These are phyloP conservation scores for Metschnikowia arizonensis DNA, from an alignment of 805 yeast genomes.

Conservation along the genomic window DNA sequence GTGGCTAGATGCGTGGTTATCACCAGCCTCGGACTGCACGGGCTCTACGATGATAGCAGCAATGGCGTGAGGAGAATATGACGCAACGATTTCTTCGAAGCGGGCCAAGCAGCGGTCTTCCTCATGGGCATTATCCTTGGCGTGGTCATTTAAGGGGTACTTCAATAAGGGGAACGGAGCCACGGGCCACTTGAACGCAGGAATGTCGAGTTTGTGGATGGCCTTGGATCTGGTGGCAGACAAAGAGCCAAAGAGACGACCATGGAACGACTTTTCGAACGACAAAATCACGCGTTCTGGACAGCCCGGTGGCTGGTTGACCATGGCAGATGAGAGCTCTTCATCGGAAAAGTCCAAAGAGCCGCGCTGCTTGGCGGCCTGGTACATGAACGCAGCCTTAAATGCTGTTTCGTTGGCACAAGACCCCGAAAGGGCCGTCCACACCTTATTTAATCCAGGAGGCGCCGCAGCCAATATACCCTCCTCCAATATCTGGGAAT, in stretches of 20 bases:
- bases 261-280: conserved; percentile 54
- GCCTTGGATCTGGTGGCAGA: conserved; percentile 56
- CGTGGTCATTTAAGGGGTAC: conserved; percentile 37
- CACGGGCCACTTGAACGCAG: conserved; percentile 58
- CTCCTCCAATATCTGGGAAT: conserved; percentile 44
- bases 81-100: conserved; percentile 35
- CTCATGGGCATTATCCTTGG: conserved; percentile 42
- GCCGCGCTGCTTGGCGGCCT: conserved; percentile 53
- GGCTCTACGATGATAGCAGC: conserved; percentile 58
- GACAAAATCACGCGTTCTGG: conserved; percentile 52
- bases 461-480: conserved; percentile 63
- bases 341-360: conserved; percentile 40
- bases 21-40: conserved; percentile 74
- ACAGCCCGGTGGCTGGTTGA: conserved; percentile 48
- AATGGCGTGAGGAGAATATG: conserved; percentile 37
- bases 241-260: conserved; percentile 52
- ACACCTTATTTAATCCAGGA: conserved; percentile 52
- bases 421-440: conserved; percentile 67
- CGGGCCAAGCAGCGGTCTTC: conserved; percentile 45
- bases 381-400: conserved; percentile 68
- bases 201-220: conserved; percentile 54
- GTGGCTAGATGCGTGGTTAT: conserved; percentile 60
- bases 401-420: conserved; percentile 69
- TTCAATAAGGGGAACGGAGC: conserved; percentile 44
- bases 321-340: conserved; percentile 47